Evolutionary conservation across 257 asterid genomes (phyloP).

Genomic region (Catharanthus roseus): DNA sequence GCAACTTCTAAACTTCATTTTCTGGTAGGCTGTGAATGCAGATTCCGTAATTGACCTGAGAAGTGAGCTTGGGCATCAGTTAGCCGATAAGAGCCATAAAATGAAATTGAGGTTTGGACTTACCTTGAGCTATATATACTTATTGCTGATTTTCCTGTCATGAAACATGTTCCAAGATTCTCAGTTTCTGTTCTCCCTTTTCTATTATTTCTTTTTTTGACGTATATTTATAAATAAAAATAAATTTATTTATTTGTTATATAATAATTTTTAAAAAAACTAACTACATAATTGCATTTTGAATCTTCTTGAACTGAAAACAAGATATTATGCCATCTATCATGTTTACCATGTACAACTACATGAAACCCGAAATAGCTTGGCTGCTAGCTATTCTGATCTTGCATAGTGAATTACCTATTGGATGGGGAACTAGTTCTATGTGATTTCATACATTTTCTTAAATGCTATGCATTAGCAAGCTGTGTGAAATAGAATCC

Average conservation of each 20-base stretch:
- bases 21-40: constrained; percentile 61
- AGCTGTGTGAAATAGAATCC: no score
- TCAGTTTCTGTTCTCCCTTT: background rate
- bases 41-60: constrained; percentile 67
- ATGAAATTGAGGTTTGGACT: constrained; percentile 65
- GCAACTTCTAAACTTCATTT: background rate
- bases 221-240: no score
- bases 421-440: no score
- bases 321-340: background rate
- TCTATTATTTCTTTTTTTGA: no score
- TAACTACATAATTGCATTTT: background rate
- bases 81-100: constrained; percentile 68
- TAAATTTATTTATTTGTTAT: no score
- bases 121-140: constrained; percentile 10
- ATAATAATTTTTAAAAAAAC: no score
- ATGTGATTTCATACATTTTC: no score
- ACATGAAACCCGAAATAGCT: no score
- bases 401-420: no score
- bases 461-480: no score
- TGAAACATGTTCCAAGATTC: background rate
- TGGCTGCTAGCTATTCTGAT: no score
- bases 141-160: background rate
- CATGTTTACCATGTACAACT: background rate
- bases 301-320: background rate
- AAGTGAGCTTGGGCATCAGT: constrained; percentile 88